phyloP scores from a whole-genome alignment of 1,284 basidiomycete species.

The Cutaneotrichosporon sp. region DNA sequence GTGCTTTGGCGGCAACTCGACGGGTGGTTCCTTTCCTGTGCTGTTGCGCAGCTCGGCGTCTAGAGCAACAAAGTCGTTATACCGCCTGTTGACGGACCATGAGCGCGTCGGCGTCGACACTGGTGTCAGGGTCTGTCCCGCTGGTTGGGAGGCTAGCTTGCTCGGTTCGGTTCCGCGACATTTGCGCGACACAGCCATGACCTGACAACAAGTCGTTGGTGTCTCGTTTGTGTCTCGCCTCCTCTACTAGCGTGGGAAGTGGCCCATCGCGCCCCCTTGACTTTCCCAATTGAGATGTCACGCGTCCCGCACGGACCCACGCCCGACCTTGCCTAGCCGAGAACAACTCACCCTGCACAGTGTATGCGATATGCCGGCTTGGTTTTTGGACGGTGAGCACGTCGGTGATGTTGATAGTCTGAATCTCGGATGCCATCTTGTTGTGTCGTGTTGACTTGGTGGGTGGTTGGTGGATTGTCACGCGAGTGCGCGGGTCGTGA shows the following conservation, averaged over 20 bases:
- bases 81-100: conserved; percentile 90
- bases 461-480: not conserved
- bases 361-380: conserved; percentile 51
- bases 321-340: not conserved
- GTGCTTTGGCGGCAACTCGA: conserved; percentile 73
- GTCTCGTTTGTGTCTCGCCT: not conserved
- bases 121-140: conserved; percentile 21
- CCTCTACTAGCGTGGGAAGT: not conserved
- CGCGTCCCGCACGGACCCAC: conserved; percentile 3
- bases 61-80: conserved; percentile 88
- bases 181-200: not conserved
- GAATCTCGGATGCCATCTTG: conserved; percentile 47
- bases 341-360: conserved; percentile 45
- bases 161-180: not conserved
- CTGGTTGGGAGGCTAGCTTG: not conserved
- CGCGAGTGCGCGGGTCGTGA: not conserved
- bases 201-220: not conserved
- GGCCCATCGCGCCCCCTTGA: not conserved
- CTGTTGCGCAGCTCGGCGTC: conserved; percentile 74
- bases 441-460: not conserved
- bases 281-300: not conserved
- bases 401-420: conserved; percentile 49
- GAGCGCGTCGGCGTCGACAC: conserved; percentile 60
- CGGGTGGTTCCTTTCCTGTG: conserved; percentile 69
- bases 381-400: conserved; percentile 47